Base-by-base conservation (phyloP, 441 rosid species). In the Dalechampia spathulata region DNA sequence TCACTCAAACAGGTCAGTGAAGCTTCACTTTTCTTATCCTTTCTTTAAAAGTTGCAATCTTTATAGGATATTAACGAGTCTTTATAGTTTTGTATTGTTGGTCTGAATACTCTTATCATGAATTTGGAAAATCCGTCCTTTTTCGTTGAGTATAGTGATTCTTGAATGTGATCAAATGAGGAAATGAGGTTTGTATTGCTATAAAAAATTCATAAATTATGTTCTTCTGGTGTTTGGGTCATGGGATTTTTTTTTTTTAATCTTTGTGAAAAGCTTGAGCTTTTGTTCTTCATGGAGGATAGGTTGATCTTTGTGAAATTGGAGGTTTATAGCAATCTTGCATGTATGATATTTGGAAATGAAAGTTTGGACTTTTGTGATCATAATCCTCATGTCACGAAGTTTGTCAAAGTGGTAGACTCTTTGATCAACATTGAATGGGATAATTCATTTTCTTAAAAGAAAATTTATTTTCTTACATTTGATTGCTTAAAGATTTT, bases 1-100 rank as follows among this genome's bases (percentile, higher is more conserved):
- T 83, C 50, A 55, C 60, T 16, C 17, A 72, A 11, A 69, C 88
- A 72, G 93, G 90, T 85, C 58, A 13, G 63, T 22, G 23, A 15
- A 34, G 14, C 41, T 45, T 26, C 10, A 13, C 42, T 42, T 9
- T 19, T 43, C 14, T 47, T 17, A 28, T 19, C 30, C 11, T 10
- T 2, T 22, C 49, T 53, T 26, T 5, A 30, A 40, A 15, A 14
- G n/a, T 64, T 22, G 25, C 49, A 34, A 26, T 23, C 30, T 55
- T 62, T 52, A 45, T 52, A 44, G 23, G 17, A 30, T 64, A 6
- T 47, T 45, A 53, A 53, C 19, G 49, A 2, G 51, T 49, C 34
- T 34, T 9, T 2, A 8, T 43, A 13, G 0, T 2, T 60, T 55
- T 22, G 0, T 41, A 48, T 1, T 38, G 8, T 21, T 30, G 14